phyloP scores from a whole-genome alignment of 1,139 yeast genomes.

The Pichia sp. region DNA sequence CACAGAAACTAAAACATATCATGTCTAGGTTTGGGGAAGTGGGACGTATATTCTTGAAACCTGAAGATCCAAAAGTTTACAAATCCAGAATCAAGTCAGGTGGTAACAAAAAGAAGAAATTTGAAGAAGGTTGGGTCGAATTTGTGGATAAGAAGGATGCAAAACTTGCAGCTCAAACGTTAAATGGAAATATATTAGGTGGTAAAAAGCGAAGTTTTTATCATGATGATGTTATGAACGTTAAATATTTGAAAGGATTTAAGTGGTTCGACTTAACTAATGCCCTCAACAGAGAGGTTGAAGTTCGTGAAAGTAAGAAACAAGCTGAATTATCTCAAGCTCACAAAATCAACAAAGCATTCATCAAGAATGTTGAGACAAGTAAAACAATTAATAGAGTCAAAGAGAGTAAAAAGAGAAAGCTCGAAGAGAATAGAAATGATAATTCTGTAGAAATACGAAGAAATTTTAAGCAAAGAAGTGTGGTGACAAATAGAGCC shows the following conservation, averaged over 20 bases:
- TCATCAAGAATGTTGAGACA: constrained; percentile 75
- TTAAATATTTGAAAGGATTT: constrained; percentile 83
- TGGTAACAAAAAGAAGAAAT: constrained; percentile 87
- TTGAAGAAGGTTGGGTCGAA: constrained; percentile 97
- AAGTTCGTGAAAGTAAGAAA: constrained; percentile 78
- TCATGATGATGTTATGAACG: constrained; percentile 87
- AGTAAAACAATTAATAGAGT: constrained; percentile 75
- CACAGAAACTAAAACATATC: constrained; percentile 78
- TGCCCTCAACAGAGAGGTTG: constrained; percentile 87
- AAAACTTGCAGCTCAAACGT: constrained; percentile 74
- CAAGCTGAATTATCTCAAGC: constrained; percentile 88
- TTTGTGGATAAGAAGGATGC: constrained; percentile 79
- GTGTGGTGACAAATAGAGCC: constrained; percentile 57
- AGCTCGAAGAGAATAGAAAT: constrained; percentile 13
- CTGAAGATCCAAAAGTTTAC: constrained; percentile 66
- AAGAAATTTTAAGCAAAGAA: constrained; percentile 57
- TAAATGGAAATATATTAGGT: constrained; percentile 85
- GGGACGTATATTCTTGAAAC: constrained; percentile 78
- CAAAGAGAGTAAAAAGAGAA: constrained; percentile 31
- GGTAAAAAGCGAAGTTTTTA: constrained; percentile 91
- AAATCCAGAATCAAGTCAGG: constrained; percentile 73
- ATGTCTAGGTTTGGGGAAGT: constrained; percentile 76
- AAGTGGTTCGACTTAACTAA: constrained; percentile 94
- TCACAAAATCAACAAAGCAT: constrained; percentile 75
- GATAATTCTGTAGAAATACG: constrained; percentile 30